A percentile compares a stretch with the other conserved stretches of the same genome.
Conservation (phyloP, 805 yeast genomes). For the Zygotorulaspora danielsina region DNA sequence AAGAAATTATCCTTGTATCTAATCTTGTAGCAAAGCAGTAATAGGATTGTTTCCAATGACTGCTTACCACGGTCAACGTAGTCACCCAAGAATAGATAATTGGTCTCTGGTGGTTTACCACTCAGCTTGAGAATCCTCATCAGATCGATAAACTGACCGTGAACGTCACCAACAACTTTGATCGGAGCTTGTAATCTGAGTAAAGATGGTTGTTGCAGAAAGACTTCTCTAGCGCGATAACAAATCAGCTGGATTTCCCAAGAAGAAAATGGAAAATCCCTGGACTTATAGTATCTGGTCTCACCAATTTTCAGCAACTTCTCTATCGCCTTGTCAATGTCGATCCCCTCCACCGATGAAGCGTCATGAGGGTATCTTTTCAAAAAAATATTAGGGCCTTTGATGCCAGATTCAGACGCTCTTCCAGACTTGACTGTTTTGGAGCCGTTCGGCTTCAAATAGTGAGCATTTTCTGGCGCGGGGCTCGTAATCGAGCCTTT, state of each 20-base stretch:
- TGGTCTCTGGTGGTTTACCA: constrained; percentile 93
- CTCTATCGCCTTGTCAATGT: constrained; percentile 61
- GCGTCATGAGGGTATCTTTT: constrained; percentile 32
- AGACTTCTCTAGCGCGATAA: constrained; percentile 54
- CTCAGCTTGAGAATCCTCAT: constrained; percentile 87
- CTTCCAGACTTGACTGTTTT: background rate
- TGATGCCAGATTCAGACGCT: constrained; percentile 7
- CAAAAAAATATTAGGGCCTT: constrained; percentile 23
- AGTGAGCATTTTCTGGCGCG: constrained; percentile 9
- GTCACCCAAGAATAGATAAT: constrained; percentile 90
- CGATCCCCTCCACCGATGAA: constrained; percentile 34
- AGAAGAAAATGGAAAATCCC: constrained; percentile 45
- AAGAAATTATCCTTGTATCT: constrained; percentile 96
- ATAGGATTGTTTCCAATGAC: constrained; percentile 83
- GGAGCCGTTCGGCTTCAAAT: constrained; percentile 9
- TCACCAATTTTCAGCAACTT: constrained; percentile 52
- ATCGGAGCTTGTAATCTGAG: constrained; percentile 71
- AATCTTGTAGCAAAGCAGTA: constrained; percentile 86
- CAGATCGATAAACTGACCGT: constrained; percentile 92
- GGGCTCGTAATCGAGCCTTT: constrained; percentile 7
- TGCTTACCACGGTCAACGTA: constrained; percentile 98
- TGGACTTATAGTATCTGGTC: constrained; percentile 36
- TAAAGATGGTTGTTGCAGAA: constrained; percentile 60
- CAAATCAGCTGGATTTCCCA: constrained; percentile 56
- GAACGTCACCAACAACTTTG: constrained; percentile 87